phyloP scores from a whole-genome alignment of 2,329 filamentous ascomycete genomes.

The Fusarium verticillioides region DNA sequence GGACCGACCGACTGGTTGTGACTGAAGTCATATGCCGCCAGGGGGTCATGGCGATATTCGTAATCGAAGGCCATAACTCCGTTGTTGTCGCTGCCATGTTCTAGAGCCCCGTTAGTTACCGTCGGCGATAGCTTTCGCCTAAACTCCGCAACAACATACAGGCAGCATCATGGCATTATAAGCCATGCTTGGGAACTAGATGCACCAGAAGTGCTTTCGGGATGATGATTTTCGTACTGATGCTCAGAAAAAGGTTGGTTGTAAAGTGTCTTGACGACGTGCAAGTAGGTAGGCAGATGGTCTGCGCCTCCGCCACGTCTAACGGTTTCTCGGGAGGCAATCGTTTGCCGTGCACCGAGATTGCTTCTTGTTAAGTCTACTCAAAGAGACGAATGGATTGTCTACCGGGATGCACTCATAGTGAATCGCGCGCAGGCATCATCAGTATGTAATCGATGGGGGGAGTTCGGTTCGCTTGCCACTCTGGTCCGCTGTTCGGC shows the following conservation, averaged over 20 bases:
- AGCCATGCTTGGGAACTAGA: slow-evolving; percentile 37
- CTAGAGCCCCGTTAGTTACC: slow-evolving; percentile 44
- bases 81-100: slow-evolving; percentile 56
- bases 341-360: slow-evolving; percentile 7
- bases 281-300: slow-evolving; percentile 15
- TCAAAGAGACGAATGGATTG: slow-evolving; percentile 22
- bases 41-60: slow-evolving; percentile 53
- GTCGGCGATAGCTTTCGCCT: slow-evolving; percentile 2
- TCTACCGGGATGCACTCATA: slow-evolving; percentile 45
- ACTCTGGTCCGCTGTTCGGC: slow-evolving; percentile 45
- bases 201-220: slow-evolving; percentile 18
- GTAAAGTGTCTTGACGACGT: slow-evolving; percentile 38
- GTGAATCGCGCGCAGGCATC: slow-evolving; percentile 42
- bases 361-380: slow-evolving; percentile 16
- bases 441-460: slow-evolving; percentile 34
- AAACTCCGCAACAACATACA: slow-evolving; percentile 35
- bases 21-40: slow-evolving; percentile 42
- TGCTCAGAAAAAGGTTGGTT: slow-evolving; percentile 20
- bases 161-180: slow-evolving; percentile 46
- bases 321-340: slow-evolving; percentile 7
- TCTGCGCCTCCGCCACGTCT: slow-evolving; percentile 17
- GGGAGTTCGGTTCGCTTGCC: slow-evolving; percentile 42
- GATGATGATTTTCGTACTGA: slow-evolving; percentile 14
- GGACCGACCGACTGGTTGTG: slow-evolving; percentile 21
- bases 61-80: slow-evolving; percentile 60